Conservation (phyloP, 2,329 filamentous ascomycete species). For the Cercospora sesami region DNA sequence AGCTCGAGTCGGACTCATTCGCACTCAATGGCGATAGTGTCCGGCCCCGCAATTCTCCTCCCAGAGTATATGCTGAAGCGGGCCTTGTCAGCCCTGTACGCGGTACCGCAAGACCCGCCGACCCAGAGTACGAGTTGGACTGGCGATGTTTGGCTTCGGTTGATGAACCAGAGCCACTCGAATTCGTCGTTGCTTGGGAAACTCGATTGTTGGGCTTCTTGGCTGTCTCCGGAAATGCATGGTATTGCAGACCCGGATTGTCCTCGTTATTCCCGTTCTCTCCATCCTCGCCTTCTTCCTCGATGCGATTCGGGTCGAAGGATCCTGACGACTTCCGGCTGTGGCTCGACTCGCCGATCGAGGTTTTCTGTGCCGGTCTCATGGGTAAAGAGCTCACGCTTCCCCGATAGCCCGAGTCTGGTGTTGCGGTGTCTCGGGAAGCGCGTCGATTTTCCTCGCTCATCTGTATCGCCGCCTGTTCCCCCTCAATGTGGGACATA, state of each 20-base stretch:
- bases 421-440: conserved; percentile 27
- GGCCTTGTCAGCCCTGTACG: conserved; percentile 56
- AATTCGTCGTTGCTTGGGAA: conserved; percentile 37
- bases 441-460: conserved; percentile 22
- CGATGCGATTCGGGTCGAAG: conserved; percentile 27
- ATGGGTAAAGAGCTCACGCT: conserved; percentile 3
- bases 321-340: conserved; percentile 27
- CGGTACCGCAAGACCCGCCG: conserved; percentile 40
- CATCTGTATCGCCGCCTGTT: conserved; percentile 33
- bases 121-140: conserved; percentile 34
- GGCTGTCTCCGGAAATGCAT: conserved; percentile 45
- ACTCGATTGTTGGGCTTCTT: conserved; percentile 31
- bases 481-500: conserved; percentile 32
- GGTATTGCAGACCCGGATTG: conserved; percentile 52
- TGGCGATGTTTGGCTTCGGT: conserved; percentile 23
- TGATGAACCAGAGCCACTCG: conserved; percentile 35
- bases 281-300: conserved; percentile 32
- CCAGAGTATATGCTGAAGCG: conserved; percentile 71
- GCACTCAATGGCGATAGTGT: conserved; percentile 56
- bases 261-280: conserved; percentile 37
- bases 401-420: conserved; percentile 26
- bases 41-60: conserved; percentile 70
- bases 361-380: conserved; percentile 1
- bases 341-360: conserved; percentile 19
- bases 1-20: conserved; percentile 38